A percentile compares a stretch with the other conserved stretches of the same genome.
Evolutionary conservation across 805 yeast genomes (phyloP).

Genomic region (Cyberlindnera saturnus): DNA sequence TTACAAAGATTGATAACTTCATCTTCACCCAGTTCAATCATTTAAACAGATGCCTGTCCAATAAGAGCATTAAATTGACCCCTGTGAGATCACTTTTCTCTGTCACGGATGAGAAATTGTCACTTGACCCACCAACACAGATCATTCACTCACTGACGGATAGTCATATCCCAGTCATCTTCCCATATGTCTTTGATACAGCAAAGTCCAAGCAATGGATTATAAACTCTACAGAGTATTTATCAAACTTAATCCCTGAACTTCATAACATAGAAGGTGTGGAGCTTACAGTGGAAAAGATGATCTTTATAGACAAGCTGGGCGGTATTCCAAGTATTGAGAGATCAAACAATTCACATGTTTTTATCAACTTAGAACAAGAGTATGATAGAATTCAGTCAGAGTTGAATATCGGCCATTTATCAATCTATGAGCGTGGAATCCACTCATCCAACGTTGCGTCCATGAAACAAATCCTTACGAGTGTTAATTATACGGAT

Average conservation of each 20-base stretch:
- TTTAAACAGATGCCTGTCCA: slow-evolving; percentile 6
- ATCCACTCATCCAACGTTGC: slow-evolving; percentile 60
- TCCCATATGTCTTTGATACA: slow-evolving; percentile 65
- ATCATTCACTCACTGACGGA: slow-evolving; percentile 5
- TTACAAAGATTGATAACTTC: slow-evolving; percentile 12
- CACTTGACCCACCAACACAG: slow-evolving; percentile 7
- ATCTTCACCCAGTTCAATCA: slow-evolving; percentile 18
- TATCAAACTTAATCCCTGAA: slow-evolving; percentile 28
- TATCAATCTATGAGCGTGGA: slow-evolving; percentile 38
- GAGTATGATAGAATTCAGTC: slow-evolving; percentile 63
- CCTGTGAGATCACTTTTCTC: slow-evolving; percentile 17
- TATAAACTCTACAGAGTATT: slow-evolving; percentile 35
- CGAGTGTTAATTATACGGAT: slow-evolving; percentile 32
- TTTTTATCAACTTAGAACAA: slow-evolving; percentile 77
- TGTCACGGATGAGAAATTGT: neutral
- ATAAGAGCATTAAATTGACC: slow-evolving; percentile 4
- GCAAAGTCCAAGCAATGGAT: slow-evolving; percentile 35
- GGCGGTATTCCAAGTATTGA: slow-evolving; percentile 94
- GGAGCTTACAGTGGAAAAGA: slow-evolving; percentile 60
- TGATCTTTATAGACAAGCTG: slow-evolving; percentile 67
- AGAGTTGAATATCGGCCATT: slow-evolving; percentile 57
- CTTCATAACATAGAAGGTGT: slow-evolving; percentile 1
- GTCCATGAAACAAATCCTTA: slow-evolving; percentile 56
- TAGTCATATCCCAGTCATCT: slow-evolving; percentile 36
- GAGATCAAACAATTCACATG: slow-evolving; percentile 77